These are phyloP conservation scores for Eucalyptus globulus DNA, from an alignment of 345 rosid species.

Conservation along the genomic window DNA sequence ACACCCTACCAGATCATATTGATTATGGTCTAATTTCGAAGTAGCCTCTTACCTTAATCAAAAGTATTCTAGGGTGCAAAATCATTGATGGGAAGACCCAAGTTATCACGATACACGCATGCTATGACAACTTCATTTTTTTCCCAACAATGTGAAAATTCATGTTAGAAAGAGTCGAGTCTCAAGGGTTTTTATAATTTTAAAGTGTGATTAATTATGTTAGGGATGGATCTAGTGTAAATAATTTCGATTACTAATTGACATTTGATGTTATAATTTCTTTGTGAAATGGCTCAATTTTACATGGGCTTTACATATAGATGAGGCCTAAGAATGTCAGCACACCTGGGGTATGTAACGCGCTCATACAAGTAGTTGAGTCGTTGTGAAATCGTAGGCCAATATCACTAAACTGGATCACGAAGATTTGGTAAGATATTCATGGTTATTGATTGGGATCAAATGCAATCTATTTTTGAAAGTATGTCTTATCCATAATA, in stretches of 20 bases:
- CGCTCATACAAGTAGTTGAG: not conserved
- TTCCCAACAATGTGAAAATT: rapidly evolving
- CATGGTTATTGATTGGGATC: not conserved
- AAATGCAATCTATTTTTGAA: not conserved
- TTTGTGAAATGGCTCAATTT: not conserved
- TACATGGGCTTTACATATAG: not conserved
- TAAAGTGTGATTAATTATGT: not conserved
- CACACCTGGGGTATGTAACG: not conserved
- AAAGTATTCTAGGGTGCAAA: not conserved
- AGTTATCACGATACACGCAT: not conserved
- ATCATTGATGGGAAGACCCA: not conserved
- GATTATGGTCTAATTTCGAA: not conserved
- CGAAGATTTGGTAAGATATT: no score
- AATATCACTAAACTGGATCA: rapidly evolving
- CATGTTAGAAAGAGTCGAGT: rapidly evolving
- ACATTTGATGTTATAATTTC: rapidly evolving
- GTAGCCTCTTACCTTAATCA: not conserved
- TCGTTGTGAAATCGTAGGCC: rapidly evolving
- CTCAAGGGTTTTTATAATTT: rapidly evolving
- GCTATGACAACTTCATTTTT: not conserved
- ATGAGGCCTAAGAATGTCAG: not conserved
- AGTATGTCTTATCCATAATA: not conserved
- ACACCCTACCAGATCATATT: not conserved
- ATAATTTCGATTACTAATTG: not conserved
- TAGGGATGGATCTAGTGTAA: not conserved